Evolutionary conservation across 495 filamentous ascomycete genomes (phyloP), one percentile per base, ranked within the genome.

Genomic region (Beverwykella pulmonaria): DNA sequence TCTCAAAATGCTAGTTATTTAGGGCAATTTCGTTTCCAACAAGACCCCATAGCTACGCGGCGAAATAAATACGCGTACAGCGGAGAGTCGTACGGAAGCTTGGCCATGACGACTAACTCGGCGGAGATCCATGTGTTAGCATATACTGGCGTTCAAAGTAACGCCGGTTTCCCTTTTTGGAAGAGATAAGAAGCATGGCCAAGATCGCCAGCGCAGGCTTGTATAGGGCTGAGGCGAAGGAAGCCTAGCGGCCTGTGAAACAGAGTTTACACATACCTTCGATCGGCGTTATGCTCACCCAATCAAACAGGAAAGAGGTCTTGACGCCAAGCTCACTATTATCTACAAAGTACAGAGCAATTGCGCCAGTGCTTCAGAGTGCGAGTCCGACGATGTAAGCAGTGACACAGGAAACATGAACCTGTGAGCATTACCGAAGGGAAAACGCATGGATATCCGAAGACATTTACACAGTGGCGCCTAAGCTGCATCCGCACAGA

Each of bases 41-140:
- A 2, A 7, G 17, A 9, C 5, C 39, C 39, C 39, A 15, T 10
- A 10, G 3, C 3, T 44, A 12, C 39, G 17, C 39, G 17, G 39
- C 39, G 39, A 44, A 44, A 44, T n/a, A 44, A 44, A 44, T 44
- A 44, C 39, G 39, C 39, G 39, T 44, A 44, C 17, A 44, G 39
- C 39, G 39, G 39, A n/a, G 3, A 44, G 39, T 10, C 8, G 17
- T 9, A 10, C 39, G 15, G 15, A 14, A 14, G 3, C 39, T 44
- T 44, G 39, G 39, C 39, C 39, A 44, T 7, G 39, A 9, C 39
- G 5, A 14, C 39, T 14, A 44, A 44, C 39, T 44, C 39, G 17
- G 8, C 15, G 17, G 39, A 44, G 6, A n/a, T 14, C 39, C 39
- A 44, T 44, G 15, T 44, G 2, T 44, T 44, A n/a, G 39, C 39